Base-by-base conservation (phyloP, 768 basidiomycete genomes). In the Gloeostereum incarnatum region DNA sequence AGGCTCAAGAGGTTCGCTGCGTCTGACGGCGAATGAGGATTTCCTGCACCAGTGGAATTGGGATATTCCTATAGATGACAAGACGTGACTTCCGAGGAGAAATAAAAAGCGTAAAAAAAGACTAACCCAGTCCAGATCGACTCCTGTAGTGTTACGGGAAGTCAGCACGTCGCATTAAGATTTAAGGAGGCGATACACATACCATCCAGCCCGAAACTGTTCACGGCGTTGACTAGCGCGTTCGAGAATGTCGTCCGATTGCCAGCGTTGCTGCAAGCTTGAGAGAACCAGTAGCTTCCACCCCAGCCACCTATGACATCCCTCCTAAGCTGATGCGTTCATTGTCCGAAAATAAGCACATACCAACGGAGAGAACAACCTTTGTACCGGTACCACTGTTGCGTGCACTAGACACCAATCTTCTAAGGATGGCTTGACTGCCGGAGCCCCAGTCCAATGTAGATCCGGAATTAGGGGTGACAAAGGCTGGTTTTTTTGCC, bases 341-440 rank as follows among this genome's bases (percentile, higher is more conserved):
- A 14, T 27, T 14, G 22, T 36, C 42, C 19, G 31, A 40, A 24
- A 58, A 54, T 30, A 55, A 52, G 54, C 52, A 69, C 49, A 54
- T 61, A 61, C 81, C 82, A 39, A 86, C 68, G 22, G 78, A 75
- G 18, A 85, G 63, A 31, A 78, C 73, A 38, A 86, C 71, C 49
- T 73, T 72, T 31, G 81, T 82, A 1, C 73, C 75, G 20, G 67
- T 60, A 0, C 71, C 72, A 45, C 70, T 73, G 8, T 62, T 66
- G 37, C 73, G 73, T 2, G 73, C 82, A 32, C 58, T 59, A 13
- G 58, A 58, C 19, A 85, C 82, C 11, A 82, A 63, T 23, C 76
- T 56, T 45, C 65, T 60, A 6, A 88, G 63, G 21, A 78, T 61
- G 5, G 63, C 58, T 26, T 65, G 66, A 25, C 71, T 69, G 18